These are phyloP conservation scores for Hypoxylon cercidicola DNA, from an alignment of 495 filamentous ascomycete genomes.

Conservation along the genomic window DNA sequence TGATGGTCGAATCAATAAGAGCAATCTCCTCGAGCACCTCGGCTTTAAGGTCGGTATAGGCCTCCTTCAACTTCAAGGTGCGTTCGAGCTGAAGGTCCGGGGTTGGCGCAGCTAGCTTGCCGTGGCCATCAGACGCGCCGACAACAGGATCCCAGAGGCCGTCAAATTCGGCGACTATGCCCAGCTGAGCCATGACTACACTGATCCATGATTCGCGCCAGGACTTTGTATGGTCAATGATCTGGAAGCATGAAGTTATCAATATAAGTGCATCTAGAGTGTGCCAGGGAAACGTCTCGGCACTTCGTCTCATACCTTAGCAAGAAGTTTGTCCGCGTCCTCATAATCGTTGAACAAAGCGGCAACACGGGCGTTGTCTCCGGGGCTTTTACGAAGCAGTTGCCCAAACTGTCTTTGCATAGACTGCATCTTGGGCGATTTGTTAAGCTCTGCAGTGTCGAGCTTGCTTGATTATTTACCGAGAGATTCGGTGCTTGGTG, in stretches of 20 bases:
- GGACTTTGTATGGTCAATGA: slow-evolving; percentile 80
- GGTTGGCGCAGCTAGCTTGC: slow-evolving; percentile 68
- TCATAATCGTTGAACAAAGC: slow-evolving; percentile 84
- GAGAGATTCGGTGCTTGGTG: slow-evolving; percentile 10
- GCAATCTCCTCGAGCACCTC: slow-evolving; percentile 80
- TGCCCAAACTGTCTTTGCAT: slow-evolving; percentile 81
- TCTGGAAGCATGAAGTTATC: slow-evolving; percentile 56
- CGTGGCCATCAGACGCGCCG: slow-evolving; percentile 64
- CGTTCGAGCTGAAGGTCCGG: slow-evolving; percentile 71
- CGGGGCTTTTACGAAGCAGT: slow-evolving; percentile 72
- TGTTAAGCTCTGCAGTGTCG: slow-evolving; percentile 7
- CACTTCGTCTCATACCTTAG: slow-evolving; percentile 62
- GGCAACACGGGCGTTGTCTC: slow-evolving; percentile 81
- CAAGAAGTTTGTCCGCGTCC: slow-evolving; percentile 81
- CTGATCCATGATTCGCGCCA: slow-evolving; percentile 90
- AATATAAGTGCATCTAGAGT: slow-evolving; percentile 8
- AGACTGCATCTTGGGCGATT: slow-evolving; percentile 72
- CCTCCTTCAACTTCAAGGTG: slow-evolving; percentile 72
- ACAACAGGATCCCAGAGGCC: slow-evolving; percentile 84
- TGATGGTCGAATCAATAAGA: slow-evolving; percentile 76
- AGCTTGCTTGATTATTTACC: slow-evolving; percentile 3
- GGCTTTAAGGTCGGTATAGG: slow-evolving; percentile 76
- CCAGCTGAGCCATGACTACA: slow-evolving; percentile 76
- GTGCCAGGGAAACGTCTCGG: not conserved
- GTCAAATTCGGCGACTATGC: slow-evolving; percentile 76